Evolutionary conservation across 1,284 basidiomycete genomes (phyloP), one percentile per base, ranked within the genome.

Genomic region (Chiua sp.): DNA sequence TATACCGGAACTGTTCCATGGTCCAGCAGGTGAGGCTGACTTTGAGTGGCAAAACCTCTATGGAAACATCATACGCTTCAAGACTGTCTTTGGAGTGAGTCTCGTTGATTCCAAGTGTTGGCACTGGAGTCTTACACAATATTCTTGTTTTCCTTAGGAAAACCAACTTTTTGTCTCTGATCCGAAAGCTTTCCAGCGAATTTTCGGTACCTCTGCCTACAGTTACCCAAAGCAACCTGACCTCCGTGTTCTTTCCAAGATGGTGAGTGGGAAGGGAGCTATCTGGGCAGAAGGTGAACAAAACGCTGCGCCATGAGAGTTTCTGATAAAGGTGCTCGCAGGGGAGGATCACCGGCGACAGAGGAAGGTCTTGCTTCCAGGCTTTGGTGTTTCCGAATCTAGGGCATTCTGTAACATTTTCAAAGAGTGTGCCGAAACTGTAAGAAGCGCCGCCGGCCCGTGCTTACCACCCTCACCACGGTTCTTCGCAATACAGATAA

Each of bases 331-430:
- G 22, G 23, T 44, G n/a, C 11, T 57, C 39, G 23, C 59, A 84
- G 82, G 80, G 13, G 77, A 78, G 13, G 71, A 62, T 33, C 83
- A 84, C 61, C 78, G 75, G 56, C 70, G 79, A 50, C 79, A 82
- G 32, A 64, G 78, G 54, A 82, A 75, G 60, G 71, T 80, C 11
- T 73, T 83, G 69, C 71, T 77, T 28, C 79, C 79, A 1, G 81
- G 76, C 8, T 83, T 83, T 55, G 76, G 79, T 1, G 59, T 54
- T 2, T 70, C 75, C 0, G 81, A 81, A 54, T 67, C 74, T 13
- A 79, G 73, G 57, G 74, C 77, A 0, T 76, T 79, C 23, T 60
- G 79, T 5, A 68, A 67, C 1, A 28, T 78, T 18, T 83, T 83
- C 56, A 66, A 46, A 28, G 55, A 33, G 39, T 72, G 63, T 20